phyloP scores from a whole-genome alignment of 139 green algal species.

The Chlamydomonas schloesseri region DNA sequence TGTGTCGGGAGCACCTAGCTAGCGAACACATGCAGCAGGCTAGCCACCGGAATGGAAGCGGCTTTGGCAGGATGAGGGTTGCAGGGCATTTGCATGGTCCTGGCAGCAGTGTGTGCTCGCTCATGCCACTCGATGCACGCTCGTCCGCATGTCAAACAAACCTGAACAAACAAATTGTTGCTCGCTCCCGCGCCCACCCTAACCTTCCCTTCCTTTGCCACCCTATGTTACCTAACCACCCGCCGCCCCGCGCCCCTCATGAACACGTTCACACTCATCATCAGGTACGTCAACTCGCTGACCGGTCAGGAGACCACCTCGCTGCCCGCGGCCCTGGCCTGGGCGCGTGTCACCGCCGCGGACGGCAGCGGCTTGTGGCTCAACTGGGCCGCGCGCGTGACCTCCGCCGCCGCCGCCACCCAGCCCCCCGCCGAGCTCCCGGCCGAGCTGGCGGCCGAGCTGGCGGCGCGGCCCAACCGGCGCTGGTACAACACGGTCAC shows the following conservation, averaged over 20 bases:
- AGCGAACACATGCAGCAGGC: too few relatives aligned
- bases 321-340: slow-evolving; percentile 11
- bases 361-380: slow-evolving; percentile 4
- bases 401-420: not conserved
- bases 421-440: not conserved
- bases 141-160: too few relatives aligned
- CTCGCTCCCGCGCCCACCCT: too few relatives aligned
- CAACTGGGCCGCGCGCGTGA: slow-evolving; percentile 16
- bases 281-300: slow-evolving; percentile 48
- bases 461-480: not conserved
- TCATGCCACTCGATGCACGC: too few relatives aligned
- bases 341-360: not conserved
- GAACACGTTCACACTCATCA: not conserved
- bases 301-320: slow-evolving; percentile 36
- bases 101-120: too few relatives aligned
- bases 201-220: too few relatives aligned
- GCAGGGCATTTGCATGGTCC: too few relatives aligned
- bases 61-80: too few relatives aligned
- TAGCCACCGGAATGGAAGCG: too few relatives aligned
- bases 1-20: too few relatives aligned
- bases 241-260: not conserved
- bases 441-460: not conserved
- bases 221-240: too few relatives aligned
- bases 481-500: not conserved
- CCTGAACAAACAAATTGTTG: too few relatives aligned